These are phyloP conservation scores for Saccharomycopsis babjevae DNA, from an alignment of 805 yeast genomes.

Conservation along the genomic window DNA sequence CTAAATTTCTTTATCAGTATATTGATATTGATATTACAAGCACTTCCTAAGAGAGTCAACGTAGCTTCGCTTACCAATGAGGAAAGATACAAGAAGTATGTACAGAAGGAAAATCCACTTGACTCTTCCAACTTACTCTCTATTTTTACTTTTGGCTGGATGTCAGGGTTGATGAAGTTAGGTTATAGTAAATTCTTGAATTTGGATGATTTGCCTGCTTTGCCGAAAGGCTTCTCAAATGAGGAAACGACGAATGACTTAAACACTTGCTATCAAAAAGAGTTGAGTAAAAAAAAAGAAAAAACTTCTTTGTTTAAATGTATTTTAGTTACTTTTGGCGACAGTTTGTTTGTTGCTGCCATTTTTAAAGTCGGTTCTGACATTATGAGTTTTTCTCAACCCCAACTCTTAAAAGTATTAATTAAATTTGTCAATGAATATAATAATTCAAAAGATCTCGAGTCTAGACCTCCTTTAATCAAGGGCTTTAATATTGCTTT, in stretches of 20 bases:
- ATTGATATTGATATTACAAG: slow-evolving; percentile 27
- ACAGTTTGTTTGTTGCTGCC: slow-evolving; percentile 41
- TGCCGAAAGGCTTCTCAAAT: slow-evolving; percentile 61
- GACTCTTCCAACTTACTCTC: slow-evolving; percentile 65
- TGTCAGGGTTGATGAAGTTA: slow-evolving; percentile 70
- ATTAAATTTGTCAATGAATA: slow-evolving; percentile 52
- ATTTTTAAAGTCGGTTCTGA: slow-evolving; percentile 49
- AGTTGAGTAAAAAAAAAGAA: slow-evolving; percentile 27
- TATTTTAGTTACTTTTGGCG: slow-evolving; percentile 62
- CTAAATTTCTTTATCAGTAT: slow-evolving; percentile 27
- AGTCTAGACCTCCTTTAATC: slow-evolving; percentile 45
- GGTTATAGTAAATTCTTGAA: slow-evolving; percentile 55
- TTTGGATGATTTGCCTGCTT: slow-evolving; percentile 62
- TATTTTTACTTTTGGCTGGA: slow-evolving; percentile 77
- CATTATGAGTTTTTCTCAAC: slow-evolving; percentile 74
- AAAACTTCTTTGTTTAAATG: slow-evolving; percentile 50
- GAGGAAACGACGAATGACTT: slow-evolving; percentile 39
- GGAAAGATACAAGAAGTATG: slow-evolving; percentile 27
- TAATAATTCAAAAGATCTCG: slow-evolving; percentile 26
- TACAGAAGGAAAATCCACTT: slow-evolving; percentile 31
- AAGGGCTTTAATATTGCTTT: slow-evolving; percentile 67
- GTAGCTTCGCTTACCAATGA: slow-evolving; percentile 29
- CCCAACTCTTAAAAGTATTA: slow-evolving; percentile 62
- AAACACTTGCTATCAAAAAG: slow-evolving; percentile 49
- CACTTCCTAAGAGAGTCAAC: slow-evolving; percentile 28